Base-by-base conservation (phyloP, 2,329 filamentous ascomycete genomes). In the Talaromyces sp. region DNA sequence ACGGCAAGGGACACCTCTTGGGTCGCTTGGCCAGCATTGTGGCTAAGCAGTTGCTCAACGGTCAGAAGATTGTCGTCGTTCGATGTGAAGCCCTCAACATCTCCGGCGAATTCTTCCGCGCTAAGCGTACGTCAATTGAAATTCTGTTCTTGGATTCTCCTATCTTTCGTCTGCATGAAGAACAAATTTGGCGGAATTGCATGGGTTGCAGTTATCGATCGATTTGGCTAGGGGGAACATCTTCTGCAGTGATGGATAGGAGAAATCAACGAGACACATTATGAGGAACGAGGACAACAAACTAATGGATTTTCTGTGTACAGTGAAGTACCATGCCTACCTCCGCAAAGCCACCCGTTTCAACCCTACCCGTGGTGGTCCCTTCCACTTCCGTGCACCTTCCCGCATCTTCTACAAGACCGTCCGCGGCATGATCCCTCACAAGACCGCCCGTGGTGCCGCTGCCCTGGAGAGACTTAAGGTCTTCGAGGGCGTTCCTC, bases 391-490 rank as follows among this genome's bases (percentile, higher is more conserved):
- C 93, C 95, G 95, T 82, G 93, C 94, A 77, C 95, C 95, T 71
- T 96, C 93, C 78, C 91, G 96, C 85, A 97, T 99, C 88, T 97
- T 99, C 91, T 99, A 97, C 91, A 97, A 97, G 91, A 93, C 95
- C 81, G 92, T 99, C 85, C 94, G 95, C 83, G 95, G 95, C 83
- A 99, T 99, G 95, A 96, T 99, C 75, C 95, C 95, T 80, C 95
- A 99, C 92, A 99, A 99, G 92, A 99, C 95, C 75, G 89, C 95
- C 82, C 94, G 95, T 80, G 95, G 95, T 85, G 91, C 92, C 77
- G 94, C 94, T 77, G 95, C 95, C 76, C 84, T 99, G 81, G 93
- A 98, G 89, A 91, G 95, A 84, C 91, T 99, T 75, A 99, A 99
- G 93, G 93, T 96, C 82, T 99, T 98, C 83, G 95, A 99, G 91